These are phyloP conservation scores for Turnera subulata DNA, from an alignment of 345 rosid genomes.

Conservation along the genomic window DNA sequence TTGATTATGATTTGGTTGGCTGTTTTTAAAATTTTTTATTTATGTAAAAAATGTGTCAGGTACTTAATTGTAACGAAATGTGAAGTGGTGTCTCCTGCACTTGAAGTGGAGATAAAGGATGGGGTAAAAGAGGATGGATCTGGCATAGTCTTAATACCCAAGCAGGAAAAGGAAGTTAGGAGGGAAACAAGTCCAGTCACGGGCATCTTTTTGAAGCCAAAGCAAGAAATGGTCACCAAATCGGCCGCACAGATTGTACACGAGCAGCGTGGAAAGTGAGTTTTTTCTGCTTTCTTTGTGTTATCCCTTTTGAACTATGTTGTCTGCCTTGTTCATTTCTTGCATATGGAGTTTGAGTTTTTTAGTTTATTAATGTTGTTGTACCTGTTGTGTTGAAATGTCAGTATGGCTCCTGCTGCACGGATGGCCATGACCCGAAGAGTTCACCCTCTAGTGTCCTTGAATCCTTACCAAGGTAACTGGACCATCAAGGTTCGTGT, in stretches of 20 bases:
- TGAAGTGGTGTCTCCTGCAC: conserved; percentile 63
- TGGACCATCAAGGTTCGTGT: conserved; percentile 94
- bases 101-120: conserved; percentile 50
- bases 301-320: background rate
- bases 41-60: conserved; percentile 23
- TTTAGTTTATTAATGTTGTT: conserved; percentile 5
- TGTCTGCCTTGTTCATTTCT: background rate
- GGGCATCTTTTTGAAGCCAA: conserved; percentile 60
- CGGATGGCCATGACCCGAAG: conserved; percentile 88
- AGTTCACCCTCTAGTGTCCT: conserved; percentile 84
- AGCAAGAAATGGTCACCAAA: conserved; percentile 56
- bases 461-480: conserved; percentile 93
- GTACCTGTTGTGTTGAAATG: background rate
- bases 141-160: conserved; percentile 36
- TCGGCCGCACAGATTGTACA: conserved; percentile 82
- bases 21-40: background rate
- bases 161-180: conserved; percentile 32
- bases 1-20: background rate
- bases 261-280: conserved; percentile 73
- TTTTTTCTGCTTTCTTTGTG: background rate
- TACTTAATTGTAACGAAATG: conserved; percentile 74
- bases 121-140: conserved; percentile 25
- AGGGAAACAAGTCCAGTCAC: conserved; percentile 26
- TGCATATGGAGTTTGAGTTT: background rate
- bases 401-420: conserved; percentile 78